Conservation (phyloP, 108 stramenopile species). For the Nitzschia palea region DNA sequence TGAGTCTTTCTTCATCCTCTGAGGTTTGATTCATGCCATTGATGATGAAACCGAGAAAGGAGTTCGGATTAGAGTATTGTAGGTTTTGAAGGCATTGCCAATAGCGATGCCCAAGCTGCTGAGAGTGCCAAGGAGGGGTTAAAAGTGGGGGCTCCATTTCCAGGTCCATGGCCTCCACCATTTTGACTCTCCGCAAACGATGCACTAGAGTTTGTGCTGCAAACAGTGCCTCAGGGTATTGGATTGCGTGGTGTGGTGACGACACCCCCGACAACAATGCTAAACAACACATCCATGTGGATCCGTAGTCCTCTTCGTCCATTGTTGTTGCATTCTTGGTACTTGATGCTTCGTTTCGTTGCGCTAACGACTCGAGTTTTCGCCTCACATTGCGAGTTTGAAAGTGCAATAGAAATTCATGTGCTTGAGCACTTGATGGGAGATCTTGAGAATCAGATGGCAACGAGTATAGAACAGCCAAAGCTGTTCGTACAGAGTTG, state of each 20-base stretch:
- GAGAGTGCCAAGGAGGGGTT: conserved; percentile 25
- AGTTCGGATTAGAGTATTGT: neutral
- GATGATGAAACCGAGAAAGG: conserved; percentile 10
- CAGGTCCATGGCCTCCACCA: conserved; percentile 55
- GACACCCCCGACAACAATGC: conserved; percentile 20
- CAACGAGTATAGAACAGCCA: conserved; percentile 54
- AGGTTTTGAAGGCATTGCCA: conserved; percentile 2
- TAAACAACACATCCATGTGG: conserved; percentile 58
- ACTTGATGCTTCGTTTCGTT: conserved; percentile 5
- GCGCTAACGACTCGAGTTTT: conserved; percentile 29
- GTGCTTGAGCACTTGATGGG: conserved; percentile 48
- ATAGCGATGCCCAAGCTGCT: conserved; percentile 27
- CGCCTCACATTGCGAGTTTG: conserved; percentile 70
- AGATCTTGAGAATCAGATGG: neutral
- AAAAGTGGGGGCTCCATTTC: conserved; percentile 46
- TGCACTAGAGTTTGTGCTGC: conserved; percentile 65
- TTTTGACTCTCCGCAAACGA: conserved; percentile 46
- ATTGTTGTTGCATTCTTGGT: neutral
- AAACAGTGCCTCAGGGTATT: conserved; percentile 51
- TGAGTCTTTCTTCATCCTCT: conserved; percentile 56
- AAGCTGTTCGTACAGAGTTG: conserved; percentile 51
- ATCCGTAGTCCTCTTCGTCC: conserved; percentile 33
- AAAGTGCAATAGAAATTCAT: conserved; percentile 61
- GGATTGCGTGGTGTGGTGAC: neutral
- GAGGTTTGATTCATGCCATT: neutral